A percentile compares a stretch with the other conserved stretches of the same genome.
Conservation (phyloP, 257 asterid species). For the Ophiorrhiza pumila region DNA sequence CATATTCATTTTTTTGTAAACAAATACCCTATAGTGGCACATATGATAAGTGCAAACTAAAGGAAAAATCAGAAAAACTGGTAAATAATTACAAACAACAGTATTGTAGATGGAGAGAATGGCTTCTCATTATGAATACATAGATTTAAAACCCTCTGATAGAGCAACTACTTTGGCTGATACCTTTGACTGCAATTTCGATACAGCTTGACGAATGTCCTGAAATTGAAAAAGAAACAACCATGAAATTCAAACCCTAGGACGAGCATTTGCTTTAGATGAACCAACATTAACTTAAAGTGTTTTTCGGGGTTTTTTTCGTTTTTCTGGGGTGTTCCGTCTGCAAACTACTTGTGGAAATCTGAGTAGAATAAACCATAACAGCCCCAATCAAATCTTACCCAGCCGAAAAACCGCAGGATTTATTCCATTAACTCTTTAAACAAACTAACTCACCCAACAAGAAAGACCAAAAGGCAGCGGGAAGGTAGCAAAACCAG, state of each 20-base stretch:
- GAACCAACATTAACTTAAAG: not conserved
- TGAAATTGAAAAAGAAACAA: constrained; percentile 22
- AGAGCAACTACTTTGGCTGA: constrained; percentile 79
- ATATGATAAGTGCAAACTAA: not conserved
- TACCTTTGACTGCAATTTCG: constrained; percentile 63
- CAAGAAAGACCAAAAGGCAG: not conserved
- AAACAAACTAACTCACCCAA: not conserved
- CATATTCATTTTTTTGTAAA: not conserved
- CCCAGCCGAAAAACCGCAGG: not conserved
- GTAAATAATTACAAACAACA: not conserved
- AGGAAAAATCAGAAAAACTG: too few species aligned
- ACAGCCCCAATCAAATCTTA: not conserved
- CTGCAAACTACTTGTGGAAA: not conserved
- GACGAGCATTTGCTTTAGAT: not conserved
- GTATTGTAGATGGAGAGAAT: too few species aligned
- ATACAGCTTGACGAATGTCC: constrained; percentile 82
- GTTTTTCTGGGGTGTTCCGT: not conserved
- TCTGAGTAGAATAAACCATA: not conserved
- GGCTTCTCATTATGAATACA: constrained; percentile 36
- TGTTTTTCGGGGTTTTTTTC: not conserved
- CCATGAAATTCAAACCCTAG: not conserved
- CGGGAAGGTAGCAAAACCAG: not conserved
- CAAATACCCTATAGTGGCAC: not conserved
- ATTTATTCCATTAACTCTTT: not conserved
- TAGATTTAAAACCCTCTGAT: constrained; percentile 89